These are phyloP conservation scores for Dothidotthia symphoricarpi DNA, from an alignment of 2,329 filamentous ascomycete genomes.

Conservation along the genomic window DNA sequence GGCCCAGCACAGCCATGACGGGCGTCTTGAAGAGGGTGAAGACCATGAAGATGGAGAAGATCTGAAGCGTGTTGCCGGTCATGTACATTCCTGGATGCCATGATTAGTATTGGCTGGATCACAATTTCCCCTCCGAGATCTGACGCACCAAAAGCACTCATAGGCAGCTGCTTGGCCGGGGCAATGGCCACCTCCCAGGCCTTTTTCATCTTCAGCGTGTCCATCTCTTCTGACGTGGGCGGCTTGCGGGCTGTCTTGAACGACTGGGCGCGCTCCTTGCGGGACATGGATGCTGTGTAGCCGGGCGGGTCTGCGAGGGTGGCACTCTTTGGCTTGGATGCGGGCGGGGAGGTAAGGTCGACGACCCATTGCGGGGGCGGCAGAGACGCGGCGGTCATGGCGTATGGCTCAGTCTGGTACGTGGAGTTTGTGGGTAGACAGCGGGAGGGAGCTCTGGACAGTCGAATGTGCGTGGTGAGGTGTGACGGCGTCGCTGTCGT, in stretches of 20 bases:
- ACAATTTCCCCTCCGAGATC: not conserved
- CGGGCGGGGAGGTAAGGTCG: slow-evolving; percentile 70
- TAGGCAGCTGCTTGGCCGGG: slow-evolving; percentile 89
- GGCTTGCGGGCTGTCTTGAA: slow-evolving; percentile 57
- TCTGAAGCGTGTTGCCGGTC: slow-evolving; percentile 96
- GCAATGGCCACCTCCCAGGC: slow-evolving; percentile 96
- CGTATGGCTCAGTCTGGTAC: not conserved
- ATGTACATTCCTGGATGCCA: slow-evolving; percentile 81
- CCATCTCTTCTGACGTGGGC: slow-evolving; percentile 80
- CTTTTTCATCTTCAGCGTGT: slow-evolving; percentile 95
- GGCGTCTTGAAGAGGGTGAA: slow-evolving; percentile 99
- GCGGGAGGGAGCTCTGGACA: no score
- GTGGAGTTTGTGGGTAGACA: not conserved
- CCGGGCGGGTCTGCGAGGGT: slow-evolving; percentile 83
- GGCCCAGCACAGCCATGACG: slow-evolving; percentile 75
- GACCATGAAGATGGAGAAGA: slow-evolving; percentile 99
- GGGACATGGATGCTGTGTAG: slow-evolving; percentile 58
- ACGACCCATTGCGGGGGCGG: slow-evolving; percentile 76
- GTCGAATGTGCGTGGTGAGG: slow-evolving; percentile 8
- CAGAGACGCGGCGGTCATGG: slow-evolving; percentile 30
- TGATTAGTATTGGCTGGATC: slow-evolving; percentile 1
- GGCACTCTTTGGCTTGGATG: slow-evolving; percentile 62
- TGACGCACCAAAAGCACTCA: slow-evolving; percentile 82
- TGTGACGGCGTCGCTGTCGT: slow-evolving; percentile 10
- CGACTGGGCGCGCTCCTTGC: slow-evolving; percentile 39